Percentiles rank a stretch among this genome's conserved stretches.
Conservation (phyloP, 805 yeast species). For the Lipomyces orientalis region DNA sequence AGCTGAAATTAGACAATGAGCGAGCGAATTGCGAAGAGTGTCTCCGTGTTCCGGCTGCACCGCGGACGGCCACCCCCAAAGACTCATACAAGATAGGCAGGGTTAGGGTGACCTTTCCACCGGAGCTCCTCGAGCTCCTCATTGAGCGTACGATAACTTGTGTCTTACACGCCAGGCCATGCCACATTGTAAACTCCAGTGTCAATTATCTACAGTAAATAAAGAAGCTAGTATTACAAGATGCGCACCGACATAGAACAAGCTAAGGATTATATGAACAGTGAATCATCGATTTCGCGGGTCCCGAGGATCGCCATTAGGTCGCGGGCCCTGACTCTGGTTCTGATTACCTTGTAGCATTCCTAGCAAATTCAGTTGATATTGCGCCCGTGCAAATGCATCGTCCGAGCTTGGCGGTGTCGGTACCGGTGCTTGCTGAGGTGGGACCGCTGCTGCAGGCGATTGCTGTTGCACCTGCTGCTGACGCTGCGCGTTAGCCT, state of each 20-base stretch:
- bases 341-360: conserved; percentile 14
- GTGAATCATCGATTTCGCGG: conserved; percentile 5
- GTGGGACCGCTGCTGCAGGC: not conserved
- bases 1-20: not conserved
- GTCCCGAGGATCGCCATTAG: conserved; percentile 3
- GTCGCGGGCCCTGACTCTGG: conserved; percentile 18
- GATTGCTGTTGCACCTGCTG: conserved; percentile 10
- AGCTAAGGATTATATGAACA: not conserved
- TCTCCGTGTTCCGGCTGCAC: no score
- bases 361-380: conserved; percentile 30
- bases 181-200: not conserved
- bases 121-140: no score
- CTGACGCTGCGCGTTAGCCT: conserved; percentile 15
- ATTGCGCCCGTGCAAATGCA: conserved; percentile 31
- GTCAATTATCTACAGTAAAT: not conserved
- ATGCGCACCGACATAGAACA: not conserved
- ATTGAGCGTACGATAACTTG: not conserved
- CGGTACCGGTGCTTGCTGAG: conserved; percentile 7
- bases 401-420: conserved; percentile 6
- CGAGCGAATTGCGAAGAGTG: not conserved
- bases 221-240: not conserved
- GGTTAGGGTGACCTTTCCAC: no score
- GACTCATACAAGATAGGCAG: no score
- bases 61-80: no score
- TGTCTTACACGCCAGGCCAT: not conserved